Conservation (phyloP, 2,329 filamentous ascomycete species). For the Talaromyces sp. region DNA sequence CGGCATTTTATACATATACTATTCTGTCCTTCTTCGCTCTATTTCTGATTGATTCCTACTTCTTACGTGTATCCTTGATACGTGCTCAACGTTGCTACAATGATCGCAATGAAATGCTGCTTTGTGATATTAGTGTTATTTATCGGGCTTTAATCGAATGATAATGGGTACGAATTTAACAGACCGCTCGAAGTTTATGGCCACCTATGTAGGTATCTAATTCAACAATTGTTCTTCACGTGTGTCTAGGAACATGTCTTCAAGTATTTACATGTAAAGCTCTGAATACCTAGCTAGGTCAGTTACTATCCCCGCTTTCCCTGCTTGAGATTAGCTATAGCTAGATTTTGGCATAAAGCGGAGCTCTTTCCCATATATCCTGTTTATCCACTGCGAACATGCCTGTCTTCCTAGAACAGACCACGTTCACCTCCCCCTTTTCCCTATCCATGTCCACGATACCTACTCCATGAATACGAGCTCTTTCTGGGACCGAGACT, state of each 20-base stretch:
- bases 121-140: neutral
- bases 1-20: constrained; percentile 12
- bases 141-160: neutral
- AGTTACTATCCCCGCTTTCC: too few relatives aligned
- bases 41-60: neutral
- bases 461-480: constrained; percentile 2
- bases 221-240: too few relatives aligned
- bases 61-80: neutral
- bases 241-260: too few relatives aligned
- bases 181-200: too few relatives aligned
- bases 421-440: neutral
- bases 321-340: too few relatives aligned
- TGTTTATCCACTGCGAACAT: neutral
- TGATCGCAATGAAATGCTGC: neutral
- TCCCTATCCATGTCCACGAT: constrained; percentile 1
- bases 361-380: neutral
- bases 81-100: constrained; percentile 1
- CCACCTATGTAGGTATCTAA: too few relatives aligned
- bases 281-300: too few relatives aligned
- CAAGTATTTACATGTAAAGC: too few relatives aligned
- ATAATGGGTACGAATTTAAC: neutral
- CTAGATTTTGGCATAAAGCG: neutral
- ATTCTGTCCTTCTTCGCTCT: neutral
- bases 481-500: neutral
- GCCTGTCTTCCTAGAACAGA: neutral